Evolutionary conservation across 495 filamentous ascomycete genomes (phyloP).

Genomic region (Xylaria palmicola): DNA sequence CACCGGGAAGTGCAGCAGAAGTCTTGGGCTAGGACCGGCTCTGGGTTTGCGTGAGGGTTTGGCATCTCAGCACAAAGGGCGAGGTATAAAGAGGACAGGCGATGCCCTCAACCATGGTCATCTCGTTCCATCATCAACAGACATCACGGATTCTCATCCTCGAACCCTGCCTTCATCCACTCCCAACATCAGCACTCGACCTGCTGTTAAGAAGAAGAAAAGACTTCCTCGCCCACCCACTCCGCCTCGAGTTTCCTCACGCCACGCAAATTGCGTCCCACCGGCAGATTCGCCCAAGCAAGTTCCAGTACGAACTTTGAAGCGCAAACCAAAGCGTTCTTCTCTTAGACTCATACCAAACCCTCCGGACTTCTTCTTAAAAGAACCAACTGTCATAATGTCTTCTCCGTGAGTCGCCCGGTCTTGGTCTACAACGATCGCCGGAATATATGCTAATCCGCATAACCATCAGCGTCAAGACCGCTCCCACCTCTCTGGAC

Average conservation of each 20-base stretch:
- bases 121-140: constrained; percentile 12
- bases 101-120: constrained; percentile 11
- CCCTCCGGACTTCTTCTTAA: not conserved
- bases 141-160: constrained; percentile 13
- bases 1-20: not conserved
- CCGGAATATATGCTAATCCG: not conserved
- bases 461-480: constrained; percentile 13
- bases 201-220: constrained; percentile 19
- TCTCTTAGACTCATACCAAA: constrained; percentile 18
- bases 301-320: constrained; percentile 5
- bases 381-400: constrained; percentile 21
- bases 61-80: constrained; percentile 1
- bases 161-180: not conserved
- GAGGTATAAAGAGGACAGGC: constrained; percentile 23
- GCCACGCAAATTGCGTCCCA: not conserved
- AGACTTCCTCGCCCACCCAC: constrained; percentile 16
- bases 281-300: constrained; percentile 11
- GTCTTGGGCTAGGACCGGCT: not conserved
- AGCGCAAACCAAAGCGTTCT: constrained; percentile 22
- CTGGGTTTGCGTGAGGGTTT: not conserved
- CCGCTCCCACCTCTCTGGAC: constrained; percentile 17
- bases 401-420: constrained; percentile 29
- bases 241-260: constrained; percentile 20
- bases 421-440: not conserved
- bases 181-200: constrained; percentile 4